Percentiles rank a stretch among this genome's conserved stretches.
Evolutionary conservation across 1,284 basidiomycete genomes (phyloP).

Genomic region (Mycena sp.): DNA sequence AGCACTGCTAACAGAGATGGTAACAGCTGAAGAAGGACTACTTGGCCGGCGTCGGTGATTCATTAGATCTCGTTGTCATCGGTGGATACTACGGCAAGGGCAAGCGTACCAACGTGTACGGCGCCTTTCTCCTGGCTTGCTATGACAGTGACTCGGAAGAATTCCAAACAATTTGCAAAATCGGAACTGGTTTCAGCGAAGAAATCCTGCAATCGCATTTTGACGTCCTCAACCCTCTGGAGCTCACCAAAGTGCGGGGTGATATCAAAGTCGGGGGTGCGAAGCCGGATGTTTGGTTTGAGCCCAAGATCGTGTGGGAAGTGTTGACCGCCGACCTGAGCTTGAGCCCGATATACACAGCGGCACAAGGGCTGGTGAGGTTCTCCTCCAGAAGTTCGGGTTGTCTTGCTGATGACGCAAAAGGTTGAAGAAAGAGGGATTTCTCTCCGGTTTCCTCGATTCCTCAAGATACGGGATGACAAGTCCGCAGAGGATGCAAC

Average conservation of each 20-base stretch:
- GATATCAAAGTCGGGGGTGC: slow-evolving; percentile 89
- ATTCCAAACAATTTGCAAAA: slow-evolving; percentile 98
- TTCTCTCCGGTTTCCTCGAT: slow-evolving; percentile 95
- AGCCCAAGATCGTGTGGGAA: slow-evolving; percentile 97
- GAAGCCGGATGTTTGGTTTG: slow-evolving; percentile 95
- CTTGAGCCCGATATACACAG: slow-evolving; percentile 96
- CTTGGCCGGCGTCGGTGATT: slow-evolving; percentile 96
- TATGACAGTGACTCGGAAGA: slow-evolving; percentile 93
- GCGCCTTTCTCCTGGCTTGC: slow-evolving; percentile 94
- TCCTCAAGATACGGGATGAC: slow-evolving; percentile 92
- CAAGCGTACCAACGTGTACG: slow-evolving; percentile 96
- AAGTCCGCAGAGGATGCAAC: slow-evolving; percentile 94
- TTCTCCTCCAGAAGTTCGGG: slow-evolving; percentile 38
- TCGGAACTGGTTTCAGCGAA: slow-evolving; percentile 98
- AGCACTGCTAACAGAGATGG: slow-evolving; percentile 3
- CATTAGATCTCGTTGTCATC: slow-evolving; percentile 95
- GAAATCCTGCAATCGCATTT: slow-evolving; percentile 88
- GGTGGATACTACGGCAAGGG: slow-evolving; percentile 98
- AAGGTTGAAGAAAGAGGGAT: slow-evolving; percentile 91
- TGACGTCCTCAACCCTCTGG: slow-evolving; percentile 83
- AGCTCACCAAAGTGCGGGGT: slow-evolving; percentile 74
- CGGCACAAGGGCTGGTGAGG: slow-evolving; percentile 94
- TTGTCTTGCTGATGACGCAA: slow-evolving; percentile 17
- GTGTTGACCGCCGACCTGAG: slow-evolving; percentile 97
- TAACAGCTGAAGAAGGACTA: slow-evolving; percentile 96